Conservation (phyloP, 768 basidiomycete genomes). For the Pleurotus tuoliensis region DNA sequence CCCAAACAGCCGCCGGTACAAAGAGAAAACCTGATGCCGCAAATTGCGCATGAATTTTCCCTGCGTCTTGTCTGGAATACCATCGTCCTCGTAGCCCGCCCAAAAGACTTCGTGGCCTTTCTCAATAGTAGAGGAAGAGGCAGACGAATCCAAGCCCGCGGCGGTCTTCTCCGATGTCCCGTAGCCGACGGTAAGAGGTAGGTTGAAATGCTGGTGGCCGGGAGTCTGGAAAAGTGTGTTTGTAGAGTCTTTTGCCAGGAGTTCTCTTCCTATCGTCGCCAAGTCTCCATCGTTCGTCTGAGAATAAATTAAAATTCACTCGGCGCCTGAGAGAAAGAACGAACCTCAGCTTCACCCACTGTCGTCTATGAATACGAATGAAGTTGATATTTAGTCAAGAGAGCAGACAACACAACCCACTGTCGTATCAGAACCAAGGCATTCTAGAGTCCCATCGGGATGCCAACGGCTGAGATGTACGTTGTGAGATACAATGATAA, state of each 20-base stretch:
- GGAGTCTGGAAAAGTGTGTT: background rate
- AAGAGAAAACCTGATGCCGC: slow-evolving; percentile 43
- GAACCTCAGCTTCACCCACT: no score
- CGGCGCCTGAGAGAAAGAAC: background rate
- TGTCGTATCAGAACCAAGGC: slow-evolving; percentile 32
- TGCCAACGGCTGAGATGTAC: slow-evolving; percentile 32
- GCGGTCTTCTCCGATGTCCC: slow-evolving; percentile 27
- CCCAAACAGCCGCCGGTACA: slow-evolving; percentile 51
- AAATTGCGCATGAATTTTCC: slow-evolving; percentile 45
- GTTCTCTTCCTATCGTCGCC: no score
- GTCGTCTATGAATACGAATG: no score
- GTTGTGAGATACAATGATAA: background rate
- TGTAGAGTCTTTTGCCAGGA: background rate
- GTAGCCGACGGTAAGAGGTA: background rate
- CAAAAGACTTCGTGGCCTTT: slow-evolving; percentile 35
- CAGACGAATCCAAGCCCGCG: background rate
- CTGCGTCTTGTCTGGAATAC: slow-evolving; percentile 46
- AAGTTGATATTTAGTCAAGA: no score
- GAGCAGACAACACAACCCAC: no score
- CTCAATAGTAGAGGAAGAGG: slow-evolving; percentile 17
- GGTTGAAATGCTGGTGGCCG: background rate
- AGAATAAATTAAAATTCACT: background rate
- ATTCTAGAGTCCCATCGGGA: slow-evolving; percentile 50
- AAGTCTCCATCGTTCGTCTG: no score
- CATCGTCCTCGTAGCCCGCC: slow-evolving; percentile 50